Conservation (phyloP, 1,139 yeast species). For the Magnusiomyces suaveolens region DNA sequence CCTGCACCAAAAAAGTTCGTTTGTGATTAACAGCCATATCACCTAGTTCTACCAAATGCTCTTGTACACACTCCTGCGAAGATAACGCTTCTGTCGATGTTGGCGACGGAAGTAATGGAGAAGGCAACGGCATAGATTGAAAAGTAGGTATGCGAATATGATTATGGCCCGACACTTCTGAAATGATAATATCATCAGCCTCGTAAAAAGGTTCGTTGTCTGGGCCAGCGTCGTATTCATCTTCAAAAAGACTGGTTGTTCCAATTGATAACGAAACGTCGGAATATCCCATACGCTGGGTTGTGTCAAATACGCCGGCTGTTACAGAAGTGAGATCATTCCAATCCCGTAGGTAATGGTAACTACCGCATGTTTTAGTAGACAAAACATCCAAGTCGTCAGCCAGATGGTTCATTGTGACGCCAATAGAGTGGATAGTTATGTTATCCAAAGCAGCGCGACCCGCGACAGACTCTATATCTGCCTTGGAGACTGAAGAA, state of each 20-base stretch:
- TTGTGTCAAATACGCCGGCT: constrained; percentile 8
- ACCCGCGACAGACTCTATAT: background rate
- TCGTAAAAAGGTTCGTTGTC: too few species aligned
- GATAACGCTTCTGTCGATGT: constrained; percentile 5
- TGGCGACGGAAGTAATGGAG: constrained; percentile 5
- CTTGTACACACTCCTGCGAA: background rate
- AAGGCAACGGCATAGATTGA: background rate
- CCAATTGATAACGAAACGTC: constrained; percentile 16
- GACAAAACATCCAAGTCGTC: constrained; percentile 10
- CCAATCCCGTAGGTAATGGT: constrained; percentile 14
- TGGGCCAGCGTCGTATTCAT: constrained; percentile 14
- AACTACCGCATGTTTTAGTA: constrained; percentile 10
- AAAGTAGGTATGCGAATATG: background rate
- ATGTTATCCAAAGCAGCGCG: constrained; percentile 4
- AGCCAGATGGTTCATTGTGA: constrained; percentile 13
- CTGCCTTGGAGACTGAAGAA: background rate
- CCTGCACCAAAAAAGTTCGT: constrained; percentile 19
- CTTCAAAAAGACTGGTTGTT: constrained; percentile 14
- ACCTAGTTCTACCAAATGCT: constrained; percentile 17
- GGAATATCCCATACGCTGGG: constrained; percentile 13
- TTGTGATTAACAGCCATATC: constrained; percentile 19
- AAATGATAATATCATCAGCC: background rate
- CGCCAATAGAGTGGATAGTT: constrained; percentile 14
- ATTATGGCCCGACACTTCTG: background rate
- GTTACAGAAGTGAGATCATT: constrained; percentile 8